Base-by-base conservation (phyloP, 176 grass and related monocot genomes). In the Carex scoparia region DNA sequence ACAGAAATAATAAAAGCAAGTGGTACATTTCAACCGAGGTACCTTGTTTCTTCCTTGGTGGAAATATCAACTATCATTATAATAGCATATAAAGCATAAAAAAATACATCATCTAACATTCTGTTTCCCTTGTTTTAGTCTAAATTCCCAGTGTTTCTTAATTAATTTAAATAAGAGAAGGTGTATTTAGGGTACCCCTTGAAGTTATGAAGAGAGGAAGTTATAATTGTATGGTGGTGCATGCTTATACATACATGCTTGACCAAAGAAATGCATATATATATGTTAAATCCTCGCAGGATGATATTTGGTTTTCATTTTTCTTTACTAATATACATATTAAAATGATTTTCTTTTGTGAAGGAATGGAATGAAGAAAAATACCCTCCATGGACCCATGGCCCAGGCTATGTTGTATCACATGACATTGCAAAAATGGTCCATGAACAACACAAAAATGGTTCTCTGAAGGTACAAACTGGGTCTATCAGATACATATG, bases 301-400 rank as follows among this genome's bases (percentile, higher is more conserved):
- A 42, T 42, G 4, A 42, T 42, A 42, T 42, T 42, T 5, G 40
- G 40, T 42, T 42, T 42, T 42, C 40, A 7, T 40, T 69, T 69
- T 69, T 69, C 33, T 38, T 37, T 40, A 7, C 11, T 69, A 69
- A 42, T 6, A 40, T 7, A 69, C 42, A 40, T 40, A 40, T 40
- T 69, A 69, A 15, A 5, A 33, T 37, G 40, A 3, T 18, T 80
- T 18, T 84, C 51, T 64, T 65, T 69, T 87, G 48, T 93, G 48
- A 86, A 98, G 95, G 95, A 95, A 93, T 98, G 93, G 93, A 78
- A 91, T 83, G 91, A 90, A 80, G 91, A 95, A 38, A 98, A 85
- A 74, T 98, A 98, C 74, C 95, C 95, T 86, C 85, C 93, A 80
- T 98, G 95, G 93, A 93, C 91, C 71, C 89, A 98, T 84, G 95